Base-by-base conservation (phyloP, 495 filamentous ascomycete genomes). In the Neurospora sp. region DNA sequence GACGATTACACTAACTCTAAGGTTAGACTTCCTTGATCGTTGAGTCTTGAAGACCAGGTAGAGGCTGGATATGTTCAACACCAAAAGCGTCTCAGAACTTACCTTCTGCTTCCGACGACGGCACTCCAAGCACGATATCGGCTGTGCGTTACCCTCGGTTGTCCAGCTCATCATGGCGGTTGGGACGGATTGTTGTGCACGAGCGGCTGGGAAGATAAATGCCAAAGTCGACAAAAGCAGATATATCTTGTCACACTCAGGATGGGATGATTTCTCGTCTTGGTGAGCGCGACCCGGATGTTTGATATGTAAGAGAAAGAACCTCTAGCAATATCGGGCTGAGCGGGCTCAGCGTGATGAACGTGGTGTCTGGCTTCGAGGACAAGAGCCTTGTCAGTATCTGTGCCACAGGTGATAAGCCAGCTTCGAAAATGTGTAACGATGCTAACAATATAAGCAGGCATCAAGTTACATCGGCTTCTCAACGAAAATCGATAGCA, bases 31-130 rank as follows among this genome's bases (percentile, higher is more conserved):
- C 12, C 41, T 20, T 65, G 40, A 70, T 40, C 48, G 39, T 71
- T 3, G 8, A 18, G 27, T 38, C 18, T 59, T 59, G 69, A 44
- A 72, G 68, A 22, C 70, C 39, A 61, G 35, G 53, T 71, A 70
- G 41, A 48, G 41, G 70, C 18, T 48, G 59, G 39, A 39, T 20
- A 14, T 27, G n/a, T 70, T 22, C 38, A 48, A 39, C 40, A 37
- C 8, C n/a, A 18, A 40, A 12, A 59, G 37, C 14, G 68, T 5
- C 18, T 22, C n/a, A 8, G 20, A 27, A n/a, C 76, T 71, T 72
- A 80, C 82, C 79, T 81, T 84, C 69, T 85, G 83, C 74, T 85
- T 85, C 18, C 83, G 76, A 11, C 82, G 77, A 42, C 82, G 81
- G 70, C 83, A 84, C 71, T 84, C 82, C 48, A 76, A 70, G 75